Evolutionary conservation across 306 rosid genomes (phyloP).

Genomic region (Cicer yamashitae): DNA sequence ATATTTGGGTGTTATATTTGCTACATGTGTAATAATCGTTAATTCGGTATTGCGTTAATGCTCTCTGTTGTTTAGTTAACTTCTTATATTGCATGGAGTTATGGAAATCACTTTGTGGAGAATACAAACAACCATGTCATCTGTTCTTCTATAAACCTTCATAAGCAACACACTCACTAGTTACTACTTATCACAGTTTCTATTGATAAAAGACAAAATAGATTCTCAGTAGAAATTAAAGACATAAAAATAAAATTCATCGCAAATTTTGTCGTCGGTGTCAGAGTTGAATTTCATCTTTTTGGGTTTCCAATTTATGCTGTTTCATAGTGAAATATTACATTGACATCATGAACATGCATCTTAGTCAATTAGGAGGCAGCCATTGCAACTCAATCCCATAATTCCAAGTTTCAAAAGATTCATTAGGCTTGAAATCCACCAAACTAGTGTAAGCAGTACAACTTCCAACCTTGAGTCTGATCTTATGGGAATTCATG

Average conservation of each 20-base stretch:
- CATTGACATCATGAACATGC: slow-evolving; percentile 12
- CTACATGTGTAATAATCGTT: too few species aligned
- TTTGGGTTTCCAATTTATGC: neutral
- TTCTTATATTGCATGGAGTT: too few species aligned
- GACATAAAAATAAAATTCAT: neutral
- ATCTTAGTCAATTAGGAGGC: slow-evolving; percentile 50
- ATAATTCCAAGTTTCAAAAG: slow-evolving; percentile 72
- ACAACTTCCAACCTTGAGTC: slow-evolving; percentile 72
- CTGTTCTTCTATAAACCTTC: neutral
- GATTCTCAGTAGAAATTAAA: neutral
- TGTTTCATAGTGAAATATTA: neutral
- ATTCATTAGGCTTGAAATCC: slow-evolving; percentile 51
- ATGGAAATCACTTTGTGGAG: neutral
- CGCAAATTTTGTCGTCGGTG: neutral
- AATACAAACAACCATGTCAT: slow-evolving; percentile 1
- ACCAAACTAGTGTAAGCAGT: slow-evolving; percentile 82
- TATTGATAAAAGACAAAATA: neutral
- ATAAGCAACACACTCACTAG: slow-evolving; percentile 21
- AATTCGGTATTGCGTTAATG: too few species aligned
- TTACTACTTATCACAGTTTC: neutral
- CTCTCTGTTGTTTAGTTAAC: too few species aligned
- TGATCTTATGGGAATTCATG: slow-evolving; percentile 76
- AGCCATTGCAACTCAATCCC: slow-evolving; percentile 89
- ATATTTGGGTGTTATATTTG: too few species aligned
- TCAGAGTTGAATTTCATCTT: neutral